Evolutionary conservation across 2,329 filamentous ascomycete genomes (phyloP).

Genomic region (Ophiostoma tasmaniense): DNA sequence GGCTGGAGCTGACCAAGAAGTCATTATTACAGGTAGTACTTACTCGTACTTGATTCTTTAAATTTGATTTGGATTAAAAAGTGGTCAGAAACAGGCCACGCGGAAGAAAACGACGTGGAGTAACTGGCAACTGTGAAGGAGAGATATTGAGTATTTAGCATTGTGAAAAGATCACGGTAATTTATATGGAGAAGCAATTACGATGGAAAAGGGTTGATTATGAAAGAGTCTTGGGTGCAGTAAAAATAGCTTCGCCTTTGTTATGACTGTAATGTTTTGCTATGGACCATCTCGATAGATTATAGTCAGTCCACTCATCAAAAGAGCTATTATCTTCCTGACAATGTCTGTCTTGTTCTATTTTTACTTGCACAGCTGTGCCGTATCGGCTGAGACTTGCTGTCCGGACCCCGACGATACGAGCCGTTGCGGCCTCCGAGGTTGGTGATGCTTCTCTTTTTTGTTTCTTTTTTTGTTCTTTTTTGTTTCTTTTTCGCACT

Average conservation of each 20-base stretch:
- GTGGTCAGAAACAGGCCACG: not conserved
- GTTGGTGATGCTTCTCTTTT: not conserved
- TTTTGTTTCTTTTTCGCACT: not conserved
- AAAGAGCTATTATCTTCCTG: not conserved
- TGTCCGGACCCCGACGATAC: not conserved
- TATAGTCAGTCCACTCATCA: not conserved
- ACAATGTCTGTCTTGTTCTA: not conserved
- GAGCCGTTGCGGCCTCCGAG: not conserved
- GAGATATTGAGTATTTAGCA: no score
- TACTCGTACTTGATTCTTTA: no score
- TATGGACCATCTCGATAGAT: not conserved
- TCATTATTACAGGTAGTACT: not conserved
- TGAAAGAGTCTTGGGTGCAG: no score
- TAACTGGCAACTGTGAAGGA: not conserved
- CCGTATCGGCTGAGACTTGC: not conserved
- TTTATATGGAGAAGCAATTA: not conserved
- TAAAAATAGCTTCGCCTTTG: no score
- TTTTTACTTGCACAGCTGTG: not conserved
- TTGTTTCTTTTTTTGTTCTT: not conserved
- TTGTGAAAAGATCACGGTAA: not conserved
- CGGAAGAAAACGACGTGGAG: conserved; percentile 1
- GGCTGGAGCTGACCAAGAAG: not conserved
- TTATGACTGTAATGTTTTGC: not conserved
- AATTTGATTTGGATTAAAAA: no score
- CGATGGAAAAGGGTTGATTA: no score